Percentiles rank a stretch among this genome's conserved stretches.
Evolutionary conservation across 2,329 filamentous ascomycete genomes (phyloP).

Genomic region (Ophiostoma montium): DNA sequence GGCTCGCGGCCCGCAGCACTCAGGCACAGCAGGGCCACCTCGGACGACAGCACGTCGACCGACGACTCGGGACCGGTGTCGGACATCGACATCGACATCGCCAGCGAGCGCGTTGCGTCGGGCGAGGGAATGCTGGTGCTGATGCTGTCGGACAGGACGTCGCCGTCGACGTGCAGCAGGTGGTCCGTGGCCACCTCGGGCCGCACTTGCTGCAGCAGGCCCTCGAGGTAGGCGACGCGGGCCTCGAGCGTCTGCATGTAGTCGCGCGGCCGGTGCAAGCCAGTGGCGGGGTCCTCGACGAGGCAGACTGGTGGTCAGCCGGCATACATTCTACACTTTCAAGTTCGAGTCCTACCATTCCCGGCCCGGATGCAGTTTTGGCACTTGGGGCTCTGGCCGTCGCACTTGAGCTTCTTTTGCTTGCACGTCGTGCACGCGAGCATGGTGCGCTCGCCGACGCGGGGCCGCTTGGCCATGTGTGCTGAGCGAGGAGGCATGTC

Average conservation of each 20-base stretch:
- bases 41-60: slow-evolving; percentile 15
- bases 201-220: slow-evolving; percentile 16
- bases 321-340: not conserved
- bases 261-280: slow-evolving; percentile 16
- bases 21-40: slow-evolving; percentile 21
- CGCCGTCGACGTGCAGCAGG: slow-evolving; percentile 11
- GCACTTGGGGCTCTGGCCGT: slow-evolving; percentile 16
- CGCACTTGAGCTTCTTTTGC: slow-evolving; percentile 11
- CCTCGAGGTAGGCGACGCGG: slow-evolving; percentile 19
- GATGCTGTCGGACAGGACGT: not conserved
- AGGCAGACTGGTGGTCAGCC: slow-evolving; percentile 3
- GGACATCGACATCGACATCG: not conserved
- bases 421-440: not conserved
- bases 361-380: slow-evolving; percentile 16
- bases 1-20: slow-evolving; percentile 21
- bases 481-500: too few relatives aligned
- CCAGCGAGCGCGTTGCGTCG: not conserved
- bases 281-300: slow-evolving; percentile 23
- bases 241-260: slow-evolving; percentile 20
- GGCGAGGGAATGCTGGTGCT: not conserved
- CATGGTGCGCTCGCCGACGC: not conserved
- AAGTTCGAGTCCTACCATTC: slow-evolving; percentile 9
- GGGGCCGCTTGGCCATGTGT: not conserved
- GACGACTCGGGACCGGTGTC: not conserved
- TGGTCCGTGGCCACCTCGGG: slow-evolving; percentile 19